Percentiles rank a stretch among this genome's conserved stretches.
Conservation (phyloP, 108 stramenopile genomes). For the Epipyxis sp. region DNA sequence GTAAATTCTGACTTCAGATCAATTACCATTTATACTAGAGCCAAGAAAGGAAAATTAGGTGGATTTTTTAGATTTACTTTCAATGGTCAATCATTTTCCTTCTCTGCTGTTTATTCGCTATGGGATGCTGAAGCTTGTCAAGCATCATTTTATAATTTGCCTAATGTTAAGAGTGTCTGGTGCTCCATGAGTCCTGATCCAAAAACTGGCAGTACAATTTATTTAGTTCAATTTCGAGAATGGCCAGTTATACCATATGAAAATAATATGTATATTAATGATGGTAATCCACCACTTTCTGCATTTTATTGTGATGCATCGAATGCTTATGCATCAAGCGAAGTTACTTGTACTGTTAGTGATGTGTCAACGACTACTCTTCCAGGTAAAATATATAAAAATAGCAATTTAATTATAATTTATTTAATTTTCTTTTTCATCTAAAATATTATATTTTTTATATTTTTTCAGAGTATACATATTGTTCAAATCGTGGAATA, state of each 20-base stretch:
- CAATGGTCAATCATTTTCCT: neutral
- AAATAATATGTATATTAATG: constrained; percentile 13
- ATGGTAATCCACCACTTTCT: constrained; percentile 14
- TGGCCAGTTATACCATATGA: constrained; percentile 8
- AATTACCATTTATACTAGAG: neutral
- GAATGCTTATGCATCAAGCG: neutral
- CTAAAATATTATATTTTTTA: too few relatives aligned
- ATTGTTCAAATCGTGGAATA: constrained; percentile 13
- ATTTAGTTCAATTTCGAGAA: neutral
- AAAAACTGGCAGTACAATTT: neutral
- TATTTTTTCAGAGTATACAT: constrained; percentile 24
- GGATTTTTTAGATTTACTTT: constrained; percentile 21
- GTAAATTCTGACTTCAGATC: neutral
- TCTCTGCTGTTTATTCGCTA: neutral
- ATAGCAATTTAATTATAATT: constrained; percentile 18
- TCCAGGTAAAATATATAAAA: too few relatives aligned
- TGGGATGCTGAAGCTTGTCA: constrained; percentile 4
- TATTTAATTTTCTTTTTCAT: constrained; percentile 8
- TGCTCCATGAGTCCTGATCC: neutral
- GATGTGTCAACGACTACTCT: neutral
- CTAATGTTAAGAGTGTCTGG: neutral
- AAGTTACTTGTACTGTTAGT: neutral
- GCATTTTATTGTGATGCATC: constrained; percentile 11
- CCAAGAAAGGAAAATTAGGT: neutral
- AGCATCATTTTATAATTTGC: constrained; percentile 9